These are phyloP conservation scores for Aureobasidium uvarum DNA, from an alignment of 2,329 filamentous ascomycete species.

Conservation along the genomic window DNA sequence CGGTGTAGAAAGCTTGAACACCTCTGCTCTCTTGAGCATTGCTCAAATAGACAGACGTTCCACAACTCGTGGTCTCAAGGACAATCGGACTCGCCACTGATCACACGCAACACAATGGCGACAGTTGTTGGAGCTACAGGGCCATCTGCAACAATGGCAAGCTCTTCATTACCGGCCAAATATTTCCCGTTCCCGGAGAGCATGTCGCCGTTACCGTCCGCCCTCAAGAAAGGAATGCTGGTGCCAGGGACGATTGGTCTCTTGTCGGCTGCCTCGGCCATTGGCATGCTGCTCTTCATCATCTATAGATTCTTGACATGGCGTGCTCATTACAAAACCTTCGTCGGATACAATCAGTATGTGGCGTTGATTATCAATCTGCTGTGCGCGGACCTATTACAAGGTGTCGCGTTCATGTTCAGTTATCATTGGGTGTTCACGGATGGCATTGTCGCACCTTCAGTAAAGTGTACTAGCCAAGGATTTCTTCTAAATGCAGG, in stretches of 20 bases:
- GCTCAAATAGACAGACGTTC: neutral
- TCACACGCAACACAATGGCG: conserved; percentile 4
- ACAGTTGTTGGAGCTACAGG: neutral
- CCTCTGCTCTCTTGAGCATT: neutral
- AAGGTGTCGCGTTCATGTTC: conserved; percentile 62
- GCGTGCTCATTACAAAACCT: conserved; percentile 36
- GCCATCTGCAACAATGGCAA: conserved; percentile 12
- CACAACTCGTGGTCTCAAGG: neutral
- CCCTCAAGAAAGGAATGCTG: conserved; percentile 35
- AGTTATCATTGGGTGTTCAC: conserved; percentile 59
- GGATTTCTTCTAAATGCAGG: conserved; percentile 68
- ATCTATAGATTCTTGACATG: conserved; percentile 35
- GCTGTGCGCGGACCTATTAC: conserved; percentile 65
- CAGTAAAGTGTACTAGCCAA: conserved; percentile 60
- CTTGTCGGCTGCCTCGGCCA: conserved; percentile 35
- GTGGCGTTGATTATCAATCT: conserved; percentile 68
- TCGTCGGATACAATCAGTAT: conserved; percentile 58
- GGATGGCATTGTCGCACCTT: conserved; percentile 56
- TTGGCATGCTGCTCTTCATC: conserved; percentile 37
- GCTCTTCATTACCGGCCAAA: neutral
- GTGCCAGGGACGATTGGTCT: conserved; percentile 35
- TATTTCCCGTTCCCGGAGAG: conserved; percentile 39
- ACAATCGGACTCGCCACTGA: neutral
- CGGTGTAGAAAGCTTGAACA: conserved; percentile 3
- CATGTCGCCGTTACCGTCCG: conserved; percentile 29